Base-by-base conservation (phyloP, 2,329 filamentous ascomycete genomes). In the Zasmidium angulare region DNA sequence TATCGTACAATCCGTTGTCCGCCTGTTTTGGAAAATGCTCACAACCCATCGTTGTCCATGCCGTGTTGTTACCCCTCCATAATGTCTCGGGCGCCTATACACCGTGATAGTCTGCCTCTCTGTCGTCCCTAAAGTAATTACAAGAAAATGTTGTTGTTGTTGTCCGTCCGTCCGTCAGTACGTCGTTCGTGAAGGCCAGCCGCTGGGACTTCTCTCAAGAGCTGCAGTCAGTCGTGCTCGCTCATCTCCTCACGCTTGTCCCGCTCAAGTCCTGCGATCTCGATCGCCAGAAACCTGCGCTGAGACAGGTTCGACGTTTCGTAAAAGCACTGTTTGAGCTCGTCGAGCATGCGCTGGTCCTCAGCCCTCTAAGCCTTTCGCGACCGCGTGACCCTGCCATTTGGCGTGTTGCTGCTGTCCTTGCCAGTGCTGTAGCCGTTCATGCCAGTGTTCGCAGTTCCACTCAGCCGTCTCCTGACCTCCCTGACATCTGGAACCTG, bases 371-470 rank as follows among this genome's bases (percentile, higher is more conserved):
- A 88, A 58, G 88, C 88, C 82, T 90, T 90, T 72, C 88, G 85
- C 66, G 86, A 89, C 68, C 88, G 82, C 51, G 87, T 86, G 59
- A 82, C 82, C 62, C 82, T 77, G 65, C 85, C 86, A 71, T 83
- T 88, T 66, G 83, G 84, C 63, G 81, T 72, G 61, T 78, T 71
- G 31, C 72, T 51, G 12, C 62, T 72, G 48, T 75, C 70, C 60
- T 73, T 70, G 48, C 74, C 75, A 59, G 76, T 77, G 51, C 58
- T 60, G 69, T 63, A 64, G 43, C 65, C 63, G 43, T 60, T 61
- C 51, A 50, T 59, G 62, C 70, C 63, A 54, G 65, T 69, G 46
- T 69, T 64, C 53, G 65, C 70, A 62, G 74, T 72, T 69, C 77
- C 73, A 71, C 82, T 78, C 59, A 77, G 82, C 78, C 71, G 77